Conservation (phyloP, 1,284 basidiomycete genomes). For the Schizophyllum amplum region DNA sequence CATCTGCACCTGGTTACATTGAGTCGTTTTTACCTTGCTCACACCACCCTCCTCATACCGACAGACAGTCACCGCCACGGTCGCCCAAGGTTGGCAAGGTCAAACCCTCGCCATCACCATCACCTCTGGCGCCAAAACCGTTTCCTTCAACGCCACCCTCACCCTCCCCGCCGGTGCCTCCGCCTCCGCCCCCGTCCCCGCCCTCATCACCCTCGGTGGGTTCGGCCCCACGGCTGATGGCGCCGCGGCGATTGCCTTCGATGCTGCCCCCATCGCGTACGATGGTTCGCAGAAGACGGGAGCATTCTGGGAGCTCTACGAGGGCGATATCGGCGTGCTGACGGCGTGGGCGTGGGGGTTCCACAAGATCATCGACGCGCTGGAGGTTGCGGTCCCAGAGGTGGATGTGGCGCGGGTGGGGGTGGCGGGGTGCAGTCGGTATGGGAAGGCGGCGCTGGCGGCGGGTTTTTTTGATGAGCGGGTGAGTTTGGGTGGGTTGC, state of each 20-base stretch:
- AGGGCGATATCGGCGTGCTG: slow-evolving; percentile 29
- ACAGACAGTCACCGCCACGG: background rate
- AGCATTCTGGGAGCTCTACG: slow-evolving; percentile 46
- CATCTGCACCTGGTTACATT: too few relatives aligned
- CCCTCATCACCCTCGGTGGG: slow-evolving; percentile 44
- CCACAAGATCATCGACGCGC: slow-evolving; percentile 44
- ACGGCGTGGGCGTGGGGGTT: slow-evolving; percentile 52
- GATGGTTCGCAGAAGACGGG: slow-evolving; percentile 42
- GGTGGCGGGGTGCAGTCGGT: slow-evolving; percentile 47
- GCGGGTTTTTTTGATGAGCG: background rate
- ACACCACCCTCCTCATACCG: background rate
- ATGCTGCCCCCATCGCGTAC: slow-evolving; percentile 25
- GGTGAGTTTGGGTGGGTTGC: background rate
- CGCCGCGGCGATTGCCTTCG: slow-evolving; percentile 40
- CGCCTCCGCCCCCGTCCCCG: slow-evolving; percentile 33
- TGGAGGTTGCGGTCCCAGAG: slow-evolving; percentile 28
- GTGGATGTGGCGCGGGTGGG: slow-evolving; percentile 39
- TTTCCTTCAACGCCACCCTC: slow-evolving; percentile 37
- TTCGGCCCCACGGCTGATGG: slow-evolving; percentile 37
- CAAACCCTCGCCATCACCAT: slow-evolving; percentile 36
- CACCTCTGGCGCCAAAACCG: slow-evolving; percentile 30
- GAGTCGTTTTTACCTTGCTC: too few relatives aligned
- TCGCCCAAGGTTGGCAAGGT: slow-evolving; percentile 12
- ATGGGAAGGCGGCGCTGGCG: slow-evolving; percentile 40
- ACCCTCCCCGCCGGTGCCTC: slow-evolving; percentile 32